Percentiles rank a stretch among this genome's conserved stretches.
phyloP scores from a whole-genome alignment of 2,329 filamentous ascomycete genomes.

The Phialophora macrospora region DNA sequence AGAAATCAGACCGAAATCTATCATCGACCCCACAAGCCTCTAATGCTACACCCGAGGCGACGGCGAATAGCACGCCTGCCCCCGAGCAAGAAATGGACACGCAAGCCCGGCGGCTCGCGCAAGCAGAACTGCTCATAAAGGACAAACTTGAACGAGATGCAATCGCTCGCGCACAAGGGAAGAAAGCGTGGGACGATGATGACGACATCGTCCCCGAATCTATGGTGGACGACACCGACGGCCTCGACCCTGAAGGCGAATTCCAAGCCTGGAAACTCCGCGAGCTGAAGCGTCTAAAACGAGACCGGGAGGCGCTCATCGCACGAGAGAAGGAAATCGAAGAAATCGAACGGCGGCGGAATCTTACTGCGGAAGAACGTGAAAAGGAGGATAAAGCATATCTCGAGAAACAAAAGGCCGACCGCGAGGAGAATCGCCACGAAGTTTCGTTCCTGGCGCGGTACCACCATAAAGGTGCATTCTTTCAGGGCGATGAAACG shows the following conservation, averaged over 20 bases:
- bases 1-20: slow-evolving; percentile 63
- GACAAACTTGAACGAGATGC: slow-evolving; percentile 85
- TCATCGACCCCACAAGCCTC: slow-evolving; percentile 28
- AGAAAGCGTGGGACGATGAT: slow-evolving; percentile 86
- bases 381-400: slow-evolving; percentile 81
- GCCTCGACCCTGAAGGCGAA: slow-evolving; percentile 83
- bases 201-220: slow-evolving; percentile 69
- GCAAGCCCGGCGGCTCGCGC: slow-evolving; percentile 67
- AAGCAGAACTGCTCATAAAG: slow-evolving; percentile 79
- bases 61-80: slow-evolving; percentile 29
- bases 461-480: slow-evolving; percentile 96
- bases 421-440: slow-evolving; percentile 72
- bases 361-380: slow-evolving; percentile 84
- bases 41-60: slow-evolving; percentile 23
- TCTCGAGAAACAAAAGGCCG: slow-evolving; percentile 77
- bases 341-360: slow-evolving; percentile 84
- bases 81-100: slow-evolving; percentile 52
- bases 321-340: slow-evolving; percentile 81
- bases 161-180: slow-evolving; percentile 72
- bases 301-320: slow-evolving; percentile 84
- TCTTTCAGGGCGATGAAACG: slow-evolving; percentile 82
- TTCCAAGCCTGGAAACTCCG: slow-evolving; percentile 91
- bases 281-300: slow-evolving; percentile 85
- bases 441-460: slow-evolving; percentile 91
- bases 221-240: slow-evolving; percentile 88